Base-by-base conservation (phyloP, 108 stramenopile species). In the Cyclotella sp. region DNA sequence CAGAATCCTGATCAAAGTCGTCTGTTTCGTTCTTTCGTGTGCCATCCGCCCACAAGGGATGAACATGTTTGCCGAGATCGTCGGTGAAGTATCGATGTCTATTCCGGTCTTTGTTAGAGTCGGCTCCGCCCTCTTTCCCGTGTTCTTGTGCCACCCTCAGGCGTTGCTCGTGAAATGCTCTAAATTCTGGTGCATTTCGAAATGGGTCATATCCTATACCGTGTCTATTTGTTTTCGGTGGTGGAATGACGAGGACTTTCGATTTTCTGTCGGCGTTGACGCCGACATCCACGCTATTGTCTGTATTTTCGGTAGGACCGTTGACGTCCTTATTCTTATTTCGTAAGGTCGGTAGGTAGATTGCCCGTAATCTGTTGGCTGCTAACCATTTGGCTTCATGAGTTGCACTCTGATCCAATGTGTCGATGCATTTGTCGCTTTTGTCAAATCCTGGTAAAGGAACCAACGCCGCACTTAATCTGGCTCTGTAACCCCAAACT, bases 141-240 rank as follows among this genome's bases (percentile, higher is more conserved):
- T 84, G 78, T 43, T 81, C 78, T 49, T 74, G 40, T 4, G 92
- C 92, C 29, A 52, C 19, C 65, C 83, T 72, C 39, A 66, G 65
- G 41, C 89, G 72, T 28, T 75, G 61, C 58, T 93, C 90, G 19
- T 72, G 81, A 70, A 90, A 76, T 19, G 42, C 66, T 53, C 73
- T 67, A 59, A 95, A 95, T 68, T 95, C 94, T 13, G 94, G 94
- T 6, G 94, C 94, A 69, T 93, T 79, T 26, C 73, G 61, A 65
- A 83, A 88, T 7, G 90, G 83, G 64, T 90, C 88, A 63, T 87
- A 95, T 15, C 90, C 94, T 27, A 95, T 73, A 28, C 94, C 94
- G 71, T 88, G 85, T 16, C 69, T 68, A 76, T 95, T 82, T 0
- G 86, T 69, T 72, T 95, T 95, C n/a, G 91, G 90, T 0, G 84